Base-by-base conservation (phyloP, 768 basidiomycete genomes). In the Mycena albidolilacea region DNA sequence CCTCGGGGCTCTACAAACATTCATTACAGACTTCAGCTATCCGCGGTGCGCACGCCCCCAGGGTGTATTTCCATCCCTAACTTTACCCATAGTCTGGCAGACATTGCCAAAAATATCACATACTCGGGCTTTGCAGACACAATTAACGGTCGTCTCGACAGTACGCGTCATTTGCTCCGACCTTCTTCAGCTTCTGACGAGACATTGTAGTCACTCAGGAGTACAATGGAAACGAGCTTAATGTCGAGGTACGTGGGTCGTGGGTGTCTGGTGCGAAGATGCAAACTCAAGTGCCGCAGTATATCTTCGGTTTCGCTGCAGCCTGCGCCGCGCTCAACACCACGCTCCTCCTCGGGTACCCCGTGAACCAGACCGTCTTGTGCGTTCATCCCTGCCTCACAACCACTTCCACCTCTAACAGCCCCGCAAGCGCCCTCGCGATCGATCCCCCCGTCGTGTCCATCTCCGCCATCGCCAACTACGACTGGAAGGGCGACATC, bases 401-500 rank as follows among this genome's bases (percentile, higher is more conserved):
- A 19, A 1, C 30, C 10, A 35, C 37, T 5, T 17, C 30, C 7
- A 5, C 3, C 19, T 41, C 64, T 41, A 10, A 65, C 50, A 10
- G 12, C 14, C 50, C 37, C 43, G 21, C 30, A 30, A 65, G 52
- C 50, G 19, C 30, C 5, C 50, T 65, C 10, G 50, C 64, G 50
- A 65, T 65, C 12, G 64, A 55, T 39, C 48, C 64, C 15, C 64
- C 50, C 38, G 64, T 65, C 4, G 64, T 52, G 8, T 54, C 50
- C 39, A 23, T 65, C 38, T 54, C 64, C 21, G 50, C 64, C 3
- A 52, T 65, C 64, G 50, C 64, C 4, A 54, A 65, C 14, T 65
- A 65, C 52, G 64, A 65, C 38, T 65, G 64, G 64, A 65, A 65
- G 64, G 50, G 64, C 52, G 50, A 54, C 12, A 41, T 65, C 64